These are phyloP conservation scores for Aspergillus uvarum DNA, from an alignment of 2,329 filamentous ascomycete species.

Conservation along the genomic window DNA sequence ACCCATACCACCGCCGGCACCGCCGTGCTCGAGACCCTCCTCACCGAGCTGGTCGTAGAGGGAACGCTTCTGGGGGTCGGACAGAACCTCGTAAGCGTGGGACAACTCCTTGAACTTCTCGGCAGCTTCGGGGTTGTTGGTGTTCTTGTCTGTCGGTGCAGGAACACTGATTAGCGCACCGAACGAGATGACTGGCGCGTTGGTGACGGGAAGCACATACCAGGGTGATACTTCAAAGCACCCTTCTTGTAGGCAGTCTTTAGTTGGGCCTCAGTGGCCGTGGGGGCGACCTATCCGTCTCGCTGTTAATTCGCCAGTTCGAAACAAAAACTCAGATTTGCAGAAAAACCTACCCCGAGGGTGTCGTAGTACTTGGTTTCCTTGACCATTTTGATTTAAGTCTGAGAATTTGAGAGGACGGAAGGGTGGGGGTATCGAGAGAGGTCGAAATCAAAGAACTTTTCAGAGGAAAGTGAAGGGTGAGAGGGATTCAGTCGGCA, in stretches of 20 bases:
- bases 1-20: constrained; percentile 81
- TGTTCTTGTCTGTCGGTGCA: constrained; percentile 79
- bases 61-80: constrained; percentile 84
- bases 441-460: constrained; percentile 18
- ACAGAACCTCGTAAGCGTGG: constrained; percentile 92
- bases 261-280: constrained; percentile 78
- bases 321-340: neutral
- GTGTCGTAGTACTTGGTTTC: constrained; percentile 52
- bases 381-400: constrained; percentile 49
- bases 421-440: constrained; percentile 2
- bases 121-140: constrained; percentile 85
- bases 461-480: constrained; percentile 18
- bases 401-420: constrained; percentile 18
- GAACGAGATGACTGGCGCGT: neutral
- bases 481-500: constrained; percentile 8
- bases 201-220: constrained; percentile 57
- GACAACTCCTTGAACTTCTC: constrained; percentile 99
- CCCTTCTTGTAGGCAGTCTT: constrained; percentile 95
- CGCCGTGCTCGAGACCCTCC: constrained; percentile 85
- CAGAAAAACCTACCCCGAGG: constrained; percentile 44
- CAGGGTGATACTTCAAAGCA: constrained; percentile 83
- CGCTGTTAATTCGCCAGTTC: constrained; percentile 22
- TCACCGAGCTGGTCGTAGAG: constrained; percentile 98
- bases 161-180: constrained; percentile 4
- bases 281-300: constrained; percentile 66